Evolutionary conservation across 306 rosid genomes (phyloP), one percentile per base, ranked within the genome.

Genomic region (Lathyrus sativus): DNA sequence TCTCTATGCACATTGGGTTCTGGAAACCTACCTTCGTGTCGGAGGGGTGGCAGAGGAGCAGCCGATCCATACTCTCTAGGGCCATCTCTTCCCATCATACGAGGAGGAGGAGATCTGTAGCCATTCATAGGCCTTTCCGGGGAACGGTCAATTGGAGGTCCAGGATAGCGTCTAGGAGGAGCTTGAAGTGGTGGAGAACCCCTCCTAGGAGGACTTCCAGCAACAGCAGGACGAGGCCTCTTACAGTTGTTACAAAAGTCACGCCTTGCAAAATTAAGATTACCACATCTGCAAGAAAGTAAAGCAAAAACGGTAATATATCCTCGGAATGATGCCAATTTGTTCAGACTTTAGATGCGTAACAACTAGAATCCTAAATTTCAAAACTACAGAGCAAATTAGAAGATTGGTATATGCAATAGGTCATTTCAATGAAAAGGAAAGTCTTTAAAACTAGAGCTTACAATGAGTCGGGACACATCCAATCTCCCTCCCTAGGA

Each of bases 401-500:
- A 42, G 18, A 22, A 63, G 22, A 70, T 17, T 18, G 24, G 53
- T 31, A 65, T 6, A 51, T 22, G 62, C 37, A 33, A 69, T n/a
- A 38, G 54, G 65, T 5, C 58, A 59, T 44, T 58, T 51, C 18
- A 64, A 49, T 29, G 18, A 46, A 73, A 57, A 64, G 64, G 15
- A 0, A 68, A 58, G 9, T 24, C 67, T 44, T 6, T 15, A 69
- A 81, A 67, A 46, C 28, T 15, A 19, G 78, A 24, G 75, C 96
- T 85, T 78, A 93, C 98, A 65, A 2, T 48, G 88, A 84, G 80
- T 92, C 96, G 4, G 90, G 58, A 74, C 98, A 93, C 70, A 82
- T 17, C 98, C 98, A 93, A 69, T 93, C 98, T 64, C 96, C 98
- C 12, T 86, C 90, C 79, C 98, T 83, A 62, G 95, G 98, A 31